Evolutionary conservation across 1,284 basidiomycete species (phyloP).

Genomic region (Naganishia liquefaciens): DNA sequence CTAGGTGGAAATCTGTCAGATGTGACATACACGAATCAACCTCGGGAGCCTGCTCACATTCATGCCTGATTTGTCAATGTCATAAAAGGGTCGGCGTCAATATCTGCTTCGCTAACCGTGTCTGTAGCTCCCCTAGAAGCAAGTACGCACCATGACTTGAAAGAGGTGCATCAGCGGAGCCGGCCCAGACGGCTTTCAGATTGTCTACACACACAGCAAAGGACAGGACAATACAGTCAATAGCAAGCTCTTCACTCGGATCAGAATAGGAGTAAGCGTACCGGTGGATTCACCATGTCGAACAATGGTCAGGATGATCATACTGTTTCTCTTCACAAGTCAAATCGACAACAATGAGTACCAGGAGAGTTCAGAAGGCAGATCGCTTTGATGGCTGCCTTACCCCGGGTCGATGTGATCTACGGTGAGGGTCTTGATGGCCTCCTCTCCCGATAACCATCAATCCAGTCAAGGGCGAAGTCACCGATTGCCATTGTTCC

Average conservation of each 20-base stretch:
- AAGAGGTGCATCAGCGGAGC: slow-evolving; percentile 77
- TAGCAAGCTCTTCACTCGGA: slow-evolving; percentile 13
- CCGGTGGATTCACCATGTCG: slow-evolving; percentile 78
- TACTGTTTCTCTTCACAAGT: slow-evolving; percentile 26
- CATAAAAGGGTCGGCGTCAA: neutral
- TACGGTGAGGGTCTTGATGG: too few relatives aligned
- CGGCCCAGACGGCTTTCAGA: slow-evolving; percentile 66
- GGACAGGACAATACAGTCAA: slow-evolving; percentile 17
- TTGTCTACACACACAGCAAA: slow-evolving; percentile 45
- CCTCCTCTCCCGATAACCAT: too few relatives aligned
- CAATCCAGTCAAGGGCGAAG: too few relatives aligned
- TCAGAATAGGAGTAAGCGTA: slow-evolving; percentile 46
- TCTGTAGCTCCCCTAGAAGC: slow-evolving; percentile 1
- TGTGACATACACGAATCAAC: slow-evolving; percentile 7
- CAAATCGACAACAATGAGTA: too few relatives aligned
- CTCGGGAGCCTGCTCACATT: slow-evolving; percentile 55
- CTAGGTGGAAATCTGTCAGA: slow-evolving; percentile 50
- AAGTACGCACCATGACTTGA: slow-evolving; percentile 71
- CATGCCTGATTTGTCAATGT: slow-evolving; percentile 59
- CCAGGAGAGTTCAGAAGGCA: too few relatives aligned
- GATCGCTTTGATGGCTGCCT: too few relatives aligned
- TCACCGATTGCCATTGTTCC: too few relatives aligned
- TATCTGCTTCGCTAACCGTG: slow-evolving; percentile 10
- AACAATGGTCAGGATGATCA: slow-evolving; percentile 56
- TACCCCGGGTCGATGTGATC: too few relatives aligned